Base-by-base conservation (phyloP, 345 rosid species). In the Ceriops tagal region DNA sequence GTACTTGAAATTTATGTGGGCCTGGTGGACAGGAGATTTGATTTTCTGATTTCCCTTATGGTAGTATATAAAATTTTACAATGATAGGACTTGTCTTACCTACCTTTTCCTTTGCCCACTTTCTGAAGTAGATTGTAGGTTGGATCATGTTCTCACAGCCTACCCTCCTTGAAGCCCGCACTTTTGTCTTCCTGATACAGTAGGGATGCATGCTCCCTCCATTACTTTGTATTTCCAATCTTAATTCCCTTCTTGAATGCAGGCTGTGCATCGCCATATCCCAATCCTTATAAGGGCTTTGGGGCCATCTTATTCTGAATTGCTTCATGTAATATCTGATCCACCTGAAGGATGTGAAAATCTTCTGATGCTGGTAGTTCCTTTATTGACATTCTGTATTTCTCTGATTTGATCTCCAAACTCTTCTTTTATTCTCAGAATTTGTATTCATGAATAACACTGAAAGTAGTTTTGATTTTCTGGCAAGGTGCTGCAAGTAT, bases 261-360 rank as follows among this genome's bases (percentile, higher is more conserved):
- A 95, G 99, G 96, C 96, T 74, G 81, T 95, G 72, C 96, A 95
- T 84, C 96, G 97, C 19, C 96, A 95, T 78, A 82, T 92, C 43
- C 96, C 99, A 37, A 77, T 87, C 59, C 85, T 95, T 67, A 76
- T 92, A 73, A 85, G 97, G 79, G 88, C 97, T 43, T 77, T 92
- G 61, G 96, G 99, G 67, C 89, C 97, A 78, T 87, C 96, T 69
- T 83, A 78, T 72, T 74, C 83, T 76, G 93, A 88, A 58, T 84
- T 95, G 82, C 89, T 95, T 22, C 85, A 35, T 47, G 80, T 95
- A 76, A 83, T 95, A 84, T 88, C 99, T 59, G 89, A 92, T 78
- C 99, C 97, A 34, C 99, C 99, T 57, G 88, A 84, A 84, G 97
- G 97, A 83, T 92, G 97, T 82, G 99, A 95, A 84, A 88, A 90